Conservation (phyloP, 768 basidiomycete genomes). For the Macrolepiota fuliginosa region DNA sequence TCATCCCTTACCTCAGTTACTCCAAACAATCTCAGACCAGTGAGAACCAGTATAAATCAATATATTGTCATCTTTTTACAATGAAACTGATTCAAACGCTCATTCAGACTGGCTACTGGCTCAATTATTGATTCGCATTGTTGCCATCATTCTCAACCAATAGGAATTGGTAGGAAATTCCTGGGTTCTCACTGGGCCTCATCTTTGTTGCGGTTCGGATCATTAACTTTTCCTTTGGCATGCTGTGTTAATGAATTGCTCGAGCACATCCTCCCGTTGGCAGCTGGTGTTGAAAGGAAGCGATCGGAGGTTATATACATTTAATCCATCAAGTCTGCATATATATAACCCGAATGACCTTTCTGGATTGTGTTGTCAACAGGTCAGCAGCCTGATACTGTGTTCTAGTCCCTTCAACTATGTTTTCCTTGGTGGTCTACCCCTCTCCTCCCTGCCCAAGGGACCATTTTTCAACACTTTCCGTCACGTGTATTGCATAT, state of each 20-base stretch:
- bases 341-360: background rate
- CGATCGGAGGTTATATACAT: background rate
- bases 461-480: constrained; percentile 80
- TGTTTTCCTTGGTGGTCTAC: constrained; percentile 73
- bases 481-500: constrained; percentile 91
- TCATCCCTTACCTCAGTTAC: no score
- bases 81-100: no score
- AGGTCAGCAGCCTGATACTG: constrained; percentile 68
- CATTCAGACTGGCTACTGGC: no score
- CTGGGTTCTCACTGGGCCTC: no score
- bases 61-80: no score
- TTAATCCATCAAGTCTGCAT: background rate
- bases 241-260: background rate
- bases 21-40: no score
- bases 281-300: background rate
- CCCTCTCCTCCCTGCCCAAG: constrained; percentile 63
- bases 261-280: background rate
- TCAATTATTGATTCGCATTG: no score
- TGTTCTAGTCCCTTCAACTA: constrained; percentile 72
- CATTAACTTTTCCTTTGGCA: background rate
- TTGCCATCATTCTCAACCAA: no score
- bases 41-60: no score
- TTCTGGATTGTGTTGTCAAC: constrained; percentile 39
- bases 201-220: background rate
- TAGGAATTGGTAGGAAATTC: no score